A percentile compares a stretch with the other conserved stretches of the same genome.
These are phyloP conservation scores for Glycyrrhiza uralensis DNA, from an alignment of 306 rosid species.

Conservation along the genomic window DNA sequence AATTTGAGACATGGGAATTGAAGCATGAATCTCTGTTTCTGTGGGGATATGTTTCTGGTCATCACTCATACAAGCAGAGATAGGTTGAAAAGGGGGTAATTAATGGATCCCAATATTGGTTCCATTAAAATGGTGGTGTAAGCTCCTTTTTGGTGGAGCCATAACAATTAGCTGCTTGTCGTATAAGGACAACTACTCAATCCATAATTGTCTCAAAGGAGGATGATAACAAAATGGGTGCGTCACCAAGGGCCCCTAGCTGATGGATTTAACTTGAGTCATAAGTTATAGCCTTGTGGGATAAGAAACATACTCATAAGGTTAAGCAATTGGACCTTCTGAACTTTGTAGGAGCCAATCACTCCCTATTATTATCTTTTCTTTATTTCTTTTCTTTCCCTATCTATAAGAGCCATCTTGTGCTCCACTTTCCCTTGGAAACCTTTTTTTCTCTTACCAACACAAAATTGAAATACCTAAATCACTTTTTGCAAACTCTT, in stretches of 20 bases:
- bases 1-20: slow-evolving; percentile 1
- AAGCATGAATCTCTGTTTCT: not conserved
- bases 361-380: slow-evolving; percentile 27
- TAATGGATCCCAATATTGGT: slow-evolving; percentile 12
- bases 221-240: slow-evolving; percentile 16
- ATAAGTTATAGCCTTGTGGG: slow-evolving; percentile 29
- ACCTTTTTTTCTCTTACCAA: slow-evolving; percentile 55
- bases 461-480: slow-evolving; percentile 35
- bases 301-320: slow-evolving; percentile 43
- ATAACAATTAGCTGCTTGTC: not conserved
- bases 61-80: slow-evolving; percentile 2
- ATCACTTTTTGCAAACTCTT: slow-evolving; percentile 55
- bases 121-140: not conserved
- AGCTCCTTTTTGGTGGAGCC: slow-evolving; percentile 23
- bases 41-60: not conserved
- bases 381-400: slow-evolving; percentile 32
- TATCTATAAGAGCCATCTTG: slow-evolving; percentile 41
- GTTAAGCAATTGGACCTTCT: slow-evolving; percentile 30
- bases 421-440: slow-evolving; percentile 47
- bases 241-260: slow-evolving; percentile 44
- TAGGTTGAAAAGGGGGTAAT: slow-evolving; percentile 6
- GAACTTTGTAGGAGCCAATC: slow-evolving; percentile 44
- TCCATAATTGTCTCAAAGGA: slow-evolving; percentile 27
- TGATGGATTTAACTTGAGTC: slow-evolving; percentile 35
- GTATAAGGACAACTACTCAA: slow-evolving; percentile 23